Percentiles rank a stretch among this genome's conserved stretches.
phyloP scores from a whole-genome alignment of 1,284 basidiomycete species.

The Exsudoporus floridanus region DNA sequence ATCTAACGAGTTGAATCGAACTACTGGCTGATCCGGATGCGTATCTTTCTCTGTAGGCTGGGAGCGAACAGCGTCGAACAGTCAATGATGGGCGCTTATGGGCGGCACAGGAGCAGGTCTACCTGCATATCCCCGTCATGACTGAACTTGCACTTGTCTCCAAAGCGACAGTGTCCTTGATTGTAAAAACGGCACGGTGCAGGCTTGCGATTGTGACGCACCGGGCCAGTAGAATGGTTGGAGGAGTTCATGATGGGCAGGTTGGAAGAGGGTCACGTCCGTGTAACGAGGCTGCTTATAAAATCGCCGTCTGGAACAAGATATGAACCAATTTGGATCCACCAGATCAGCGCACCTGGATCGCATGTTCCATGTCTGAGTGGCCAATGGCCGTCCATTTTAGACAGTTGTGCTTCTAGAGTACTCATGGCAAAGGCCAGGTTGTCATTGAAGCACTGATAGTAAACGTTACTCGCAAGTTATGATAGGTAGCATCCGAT shows the following conservation, averaged over 20 bases:
- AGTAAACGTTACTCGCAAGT: too few species aligned
- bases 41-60: slow-evolving; percentile 3
- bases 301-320: background rate
- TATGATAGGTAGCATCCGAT: too few species aligned
- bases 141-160: slow-evolving; percentile 25
- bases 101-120: background rate
- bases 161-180: slow-evolving; percentile 28
- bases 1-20: background rate
- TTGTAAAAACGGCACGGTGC: slow-evolving; percentile 17
- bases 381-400: too few species aligned
- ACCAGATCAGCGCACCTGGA: background rate
- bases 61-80: background rate
- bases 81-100: background rate
- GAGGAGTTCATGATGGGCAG: slow-evolving; percentile 15
- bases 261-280: background rate
- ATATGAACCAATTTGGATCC: background rate
- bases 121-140: slow-evolving; percentile 18
- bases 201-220: slow-evolving; percentile 6
- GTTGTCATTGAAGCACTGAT: too few species aligned
- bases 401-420: too few species aligned
- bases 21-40: background rate
- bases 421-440: too few species aligned
- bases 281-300: slow-evolving; percentile 1
- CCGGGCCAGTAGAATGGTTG: background rate
- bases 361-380: too few species aligned